These are phyloP conservation scores for Microcera coccophila DNA, from an alignment of 2,329 filamentous ascomycete genomes.

Conservation along the genomic window DNA sequence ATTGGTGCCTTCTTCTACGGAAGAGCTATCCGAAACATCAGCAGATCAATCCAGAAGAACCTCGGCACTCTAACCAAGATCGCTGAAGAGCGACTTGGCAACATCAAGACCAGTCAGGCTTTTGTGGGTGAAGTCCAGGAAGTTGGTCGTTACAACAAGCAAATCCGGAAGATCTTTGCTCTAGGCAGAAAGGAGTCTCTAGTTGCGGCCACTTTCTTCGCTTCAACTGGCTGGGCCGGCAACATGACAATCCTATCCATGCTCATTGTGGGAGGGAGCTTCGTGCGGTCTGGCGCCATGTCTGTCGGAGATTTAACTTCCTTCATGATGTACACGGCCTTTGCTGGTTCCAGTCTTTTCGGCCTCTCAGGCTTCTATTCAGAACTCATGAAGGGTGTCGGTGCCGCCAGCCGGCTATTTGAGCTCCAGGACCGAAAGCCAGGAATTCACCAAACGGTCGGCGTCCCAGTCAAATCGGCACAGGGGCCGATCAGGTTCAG, in stretches of 20 bases:
- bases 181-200: conserved; percentile 83
- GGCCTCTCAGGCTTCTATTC: conserved; percentile 95
- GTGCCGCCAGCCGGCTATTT: conserved; percentile 92
- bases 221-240: conserved; percentile 80
- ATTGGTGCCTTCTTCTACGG: conserved; percentile 90
- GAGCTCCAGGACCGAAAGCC: conserved; percentile 89
- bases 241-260: conserved; percentile 95
- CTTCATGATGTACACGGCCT: conserved; percentile 98
- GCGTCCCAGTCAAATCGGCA: conserved; percentile 73
- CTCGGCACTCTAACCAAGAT: conserved; percentile 92
- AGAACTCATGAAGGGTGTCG: conserved; percentile 97
- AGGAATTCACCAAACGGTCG: conserved; percentile 81
- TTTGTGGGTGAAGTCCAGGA: conserved; percentile 93
- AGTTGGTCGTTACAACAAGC: conserved; percentile 83
- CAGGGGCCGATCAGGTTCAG: conserved; percentile 86
- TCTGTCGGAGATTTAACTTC: conserved; percentile 89
- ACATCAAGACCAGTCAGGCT: conserved; percentile 93
- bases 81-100: conserved; percentile 94
- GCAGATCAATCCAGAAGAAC: conserved; percentile 89
- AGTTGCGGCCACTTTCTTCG: conserved; percentile 87
- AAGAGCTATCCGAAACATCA: conserved; percentile 80
- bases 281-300: conserved; percentile 83
- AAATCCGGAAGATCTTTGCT: conserved; percentile 87
- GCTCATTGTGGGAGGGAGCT: conserved; percentile 82
- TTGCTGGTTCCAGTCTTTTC: conserved; percentile 79